Evolutionary conservation across 2,329 filamentous ascomycete species (phyloP), one percentile per base, ranked within the genome.

Genomic region (Emergomyces pasteurianus): DNA sequence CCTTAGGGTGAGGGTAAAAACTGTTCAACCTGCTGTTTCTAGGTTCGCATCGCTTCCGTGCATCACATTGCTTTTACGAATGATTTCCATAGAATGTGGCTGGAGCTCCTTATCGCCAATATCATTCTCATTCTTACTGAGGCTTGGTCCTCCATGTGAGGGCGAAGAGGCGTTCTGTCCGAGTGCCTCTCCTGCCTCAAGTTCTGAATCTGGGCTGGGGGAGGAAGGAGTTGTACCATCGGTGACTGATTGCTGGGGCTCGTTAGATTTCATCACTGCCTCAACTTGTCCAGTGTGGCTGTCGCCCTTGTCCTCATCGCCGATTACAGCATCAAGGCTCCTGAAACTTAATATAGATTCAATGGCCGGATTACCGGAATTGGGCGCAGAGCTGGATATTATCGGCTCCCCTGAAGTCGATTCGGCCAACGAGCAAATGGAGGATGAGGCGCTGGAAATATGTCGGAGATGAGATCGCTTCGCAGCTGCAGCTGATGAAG

Each of bases 321-420:
- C 89, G 36, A 96, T 89, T 72, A 95, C 89, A 63, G 90, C 89
- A 1, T 90, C 89, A 26, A 97, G 77, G 66, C 90, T 96, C 60
- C 86, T 82, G 71, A 96, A 96, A 72, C 96, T 96, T 74, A 95
- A 94, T 83, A 96, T 85, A 2, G 90, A 84, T 70, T 96, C 92
- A 0, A 81, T 77, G 53, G 80, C 80, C 4, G 78, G 68, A 60
- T 78, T 81, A 6, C 74, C 75, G 65, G 75, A 75, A 16, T 80
- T 78, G 4, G 80, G 77, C 1, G 78, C 79, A 54, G 78, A 81
- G 36, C 78, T 82, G 0, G 79, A 77, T 0, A 80, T 77, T 2
- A 67, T 58, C 23, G 69, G 70, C 26, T 76, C 74, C 2, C 72
- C 72, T 0, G 72, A 62, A 12, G 67, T 69, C 38, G 86, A 89